Evolutionary conservation across 805 yeast species (phyloP).

Genomic region (Saccharomycopsis schoenii): DNA sequence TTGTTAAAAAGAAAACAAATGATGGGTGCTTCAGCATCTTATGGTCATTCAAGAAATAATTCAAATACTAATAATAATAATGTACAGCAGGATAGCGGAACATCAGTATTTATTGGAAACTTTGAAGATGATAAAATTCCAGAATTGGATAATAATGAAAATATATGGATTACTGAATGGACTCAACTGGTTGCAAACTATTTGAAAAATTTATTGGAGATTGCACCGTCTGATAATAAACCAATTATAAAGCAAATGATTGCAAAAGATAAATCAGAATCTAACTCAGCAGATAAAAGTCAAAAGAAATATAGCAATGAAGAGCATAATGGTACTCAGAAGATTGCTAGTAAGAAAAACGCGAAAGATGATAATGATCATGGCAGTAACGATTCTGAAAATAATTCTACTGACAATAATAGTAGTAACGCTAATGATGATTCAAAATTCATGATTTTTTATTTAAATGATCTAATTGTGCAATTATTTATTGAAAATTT

Average conservation of each 20-base stretch:
- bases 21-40: neutral
- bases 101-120: neutral
- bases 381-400: neutral
- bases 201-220: constrained; percentile 22
- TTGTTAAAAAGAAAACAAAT: constrained; percentile 43
- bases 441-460: constrained; percentile 47
- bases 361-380: neutral
- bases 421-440: neutral
- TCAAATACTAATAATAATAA: constrained; percentile 4
- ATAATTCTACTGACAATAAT: neutral
- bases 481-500: constrained; percentile 61
- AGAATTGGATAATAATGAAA: constrained; percentile 30
- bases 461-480: constrained; percentile 48
- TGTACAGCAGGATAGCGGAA: constrained; percentile 8
- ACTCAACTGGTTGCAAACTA: constrained; percentile 68
- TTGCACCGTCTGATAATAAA: neutral
- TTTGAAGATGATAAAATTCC: neutral
- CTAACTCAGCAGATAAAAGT: neutral
- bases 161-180: constrained; percentile 79
- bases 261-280: neutral
- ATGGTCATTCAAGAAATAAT: constrained; percentile 3
- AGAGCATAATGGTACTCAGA: neutral
- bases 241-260: too few species aligned
- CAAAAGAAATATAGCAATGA: neutral
- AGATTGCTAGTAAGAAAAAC: neutral